phyloP scores from a whole-genome alignment of 257 asterid species.

The Pogostemon cablin region DNA sequence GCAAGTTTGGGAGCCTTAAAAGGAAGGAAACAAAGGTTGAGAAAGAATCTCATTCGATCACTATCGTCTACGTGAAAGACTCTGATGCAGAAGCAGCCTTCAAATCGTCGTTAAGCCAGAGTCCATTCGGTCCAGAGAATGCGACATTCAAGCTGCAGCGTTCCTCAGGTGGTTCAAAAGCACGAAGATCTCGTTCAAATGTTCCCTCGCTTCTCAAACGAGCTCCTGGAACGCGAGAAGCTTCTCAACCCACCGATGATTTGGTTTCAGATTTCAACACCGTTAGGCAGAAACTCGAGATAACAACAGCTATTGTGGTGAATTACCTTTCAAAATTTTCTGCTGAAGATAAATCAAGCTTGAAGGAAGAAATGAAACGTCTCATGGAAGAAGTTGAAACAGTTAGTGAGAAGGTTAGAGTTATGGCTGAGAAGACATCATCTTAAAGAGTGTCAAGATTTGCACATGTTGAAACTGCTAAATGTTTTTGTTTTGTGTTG shows the following conservation, averaged over 20 bases:
- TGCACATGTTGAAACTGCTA: slow-evolving; percentile 4
- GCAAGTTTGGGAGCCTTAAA: slow-evolving; percentile 54
- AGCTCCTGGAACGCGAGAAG: slow-evolving; percentile 29
- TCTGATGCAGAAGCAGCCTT: slow-evolving; percentile 64
- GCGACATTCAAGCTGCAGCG: slow-evolving; percentile 44
- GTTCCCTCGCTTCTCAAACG: slow-evolving; percentile 25
- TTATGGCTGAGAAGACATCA: slow-evolving; percentile 40
- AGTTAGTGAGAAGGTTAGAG: slow-evolving; percentile 40
- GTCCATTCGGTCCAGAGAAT: slow-evolving; percentile 46
- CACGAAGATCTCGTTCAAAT: slow-evolving; percentile 27
- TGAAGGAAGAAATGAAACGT: slow-evolving; percentile 41
- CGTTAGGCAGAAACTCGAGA: slow-evolving; percentile 34
- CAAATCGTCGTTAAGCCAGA: slow-evolving; percentile 40
- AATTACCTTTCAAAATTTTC: slow-evolving; percentile 36
- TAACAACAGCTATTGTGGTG: slow-evolving; percentile 34
- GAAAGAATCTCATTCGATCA: slow-evolving; percentile 38
- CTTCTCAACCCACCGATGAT: slow-evolving; percentile 27
- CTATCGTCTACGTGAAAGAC: slow-evolving; percentile 43
- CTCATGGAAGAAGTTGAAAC: slow-evolving; percentile 39
- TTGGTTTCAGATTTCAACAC: slow-evolving; percentile 33
- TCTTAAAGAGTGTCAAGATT: not conserved
- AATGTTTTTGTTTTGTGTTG: not conserved
- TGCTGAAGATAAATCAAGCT: slow-evolving; percentile 30
- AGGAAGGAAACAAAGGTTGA: slow-evolving; percentile 47
- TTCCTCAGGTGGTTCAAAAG: slow-evolving; percentile 35